Evolutionary conservation across 2,329 filamentous ascomycete genomes (phyloP).

Genomic region (Trichoderma hamatum): DNA sequence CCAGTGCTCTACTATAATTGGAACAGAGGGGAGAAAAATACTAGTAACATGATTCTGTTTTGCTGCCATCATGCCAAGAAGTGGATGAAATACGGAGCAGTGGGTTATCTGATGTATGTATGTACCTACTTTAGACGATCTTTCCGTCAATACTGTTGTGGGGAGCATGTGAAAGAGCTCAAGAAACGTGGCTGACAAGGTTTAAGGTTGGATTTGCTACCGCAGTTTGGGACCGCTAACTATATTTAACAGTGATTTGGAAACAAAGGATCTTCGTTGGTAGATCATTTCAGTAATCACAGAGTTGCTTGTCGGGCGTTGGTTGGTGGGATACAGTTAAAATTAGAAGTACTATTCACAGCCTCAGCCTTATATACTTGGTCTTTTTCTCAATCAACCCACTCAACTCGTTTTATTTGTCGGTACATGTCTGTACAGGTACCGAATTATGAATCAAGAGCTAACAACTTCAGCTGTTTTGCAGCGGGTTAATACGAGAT

Average conservation of each 20-base stretch:
- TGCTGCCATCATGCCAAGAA: not conserved
- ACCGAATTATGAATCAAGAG: too few species aligned
- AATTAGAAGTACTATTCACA: not conserved
- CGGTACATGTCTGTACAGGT: too few species aligned
- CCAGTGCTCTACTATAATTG: not conserved
- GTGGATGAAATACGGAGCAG: not conserved
- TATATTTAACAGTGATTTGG: not conserved
- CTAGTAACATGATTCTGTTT: not conserved
- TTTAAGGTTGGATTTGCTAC: not conserved
- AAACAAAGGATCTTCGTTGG: not conserved
- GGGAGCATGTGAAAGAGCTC: too few species aligned
- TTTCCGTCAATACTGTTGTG: not conserved
- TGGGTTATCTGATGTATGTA: not conserved
- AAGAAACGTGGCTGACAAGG: not conserved
- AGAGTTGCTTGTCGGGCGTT: not conserved
- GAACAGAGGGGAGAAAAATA: not conserved
- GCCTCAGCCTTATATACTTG: not conserved
- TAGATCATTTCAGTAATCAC: not conserved
- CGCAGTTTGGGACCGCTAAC: not conserved
- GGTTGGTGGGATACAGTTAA: not conserved
- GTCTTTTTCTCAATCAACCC: not conserved
- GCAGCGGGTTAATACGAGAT: not conserved
- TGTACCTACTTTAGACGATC: not conserved
- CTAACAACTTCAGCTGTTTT: not conserved
- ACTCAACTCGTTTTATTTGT: not conserved